These are phyloP conservation scores for Penicillium mononematosum DNA, from an alignment of 495 filamentous ascomycete species.

Conservation along the genomic window DNA sequence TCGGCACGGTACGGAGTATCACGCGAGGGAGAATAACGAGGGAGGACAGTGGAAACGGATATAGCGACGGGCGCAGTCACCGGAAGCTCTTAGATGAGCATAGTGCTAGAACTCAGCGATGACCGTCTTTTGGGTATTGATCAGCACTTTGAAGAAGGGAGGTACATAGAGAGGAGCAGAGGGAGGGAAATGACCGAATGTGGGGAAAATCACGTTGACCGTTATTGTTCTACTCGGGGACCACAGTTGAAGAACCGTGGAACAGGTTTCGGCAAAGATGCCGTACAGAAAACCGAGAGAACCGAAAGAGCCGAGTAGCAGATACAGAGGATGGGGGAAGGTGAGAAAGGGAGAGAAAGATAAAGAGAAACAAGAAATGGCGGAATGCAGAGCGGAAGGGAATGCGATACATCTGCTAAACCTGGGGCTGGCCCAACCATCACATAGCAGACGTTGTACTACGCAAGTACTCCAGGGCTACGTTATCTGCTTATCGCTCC, in stretches of 20 bases:
- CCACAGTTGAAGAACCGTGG: constrained; percentile 29
- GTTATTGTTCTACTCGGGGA: constrained; percentile 17
- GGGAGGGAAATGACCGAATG: constrained; percentile 3
- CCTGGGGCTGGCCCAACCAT: neutral
- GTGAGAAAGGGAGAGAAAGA: constrained; percentile 12
- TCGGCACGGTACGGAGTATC: neutral
- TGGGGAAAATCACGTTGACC: constrained; percentile 12
- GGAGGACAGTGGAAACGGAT: constrained; percentile 5
- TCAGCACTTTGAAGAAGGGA: neutral
- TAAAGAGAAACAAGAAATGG: constrained; percentile 16
- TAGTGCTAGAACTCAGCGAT: constrained; percentile 4
- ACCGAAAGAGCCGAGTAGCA: constrained; percentile 9
- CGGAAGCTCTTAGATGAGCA: constrained; percentile 13
- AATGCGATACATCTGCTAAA: constrained; percentile 20
- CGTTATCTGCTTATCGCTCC: constrained; percentile 14
- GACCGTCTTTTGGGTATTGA: neutral
- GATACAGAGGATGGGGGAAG: constrained; percentile 4
- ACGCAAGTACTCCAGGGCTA: neutral
- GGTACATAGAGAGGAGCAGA: neutral
- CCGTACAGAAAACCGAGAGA: constrained; percentile 10
- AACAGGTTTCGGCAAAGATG: constrained; percentile 8
- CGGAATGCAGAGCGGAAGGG: constrained; percentile 13
- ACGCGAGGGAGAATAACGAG: neutral
- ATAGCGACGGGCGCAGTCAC: constrained; percentile 2
- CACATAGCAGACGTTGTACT: constrained; percentile 12